Evolutionary conservation across 805 yeast genomes (phyloP).

Genomic region (Blastobotrys terrestris): DNA sequence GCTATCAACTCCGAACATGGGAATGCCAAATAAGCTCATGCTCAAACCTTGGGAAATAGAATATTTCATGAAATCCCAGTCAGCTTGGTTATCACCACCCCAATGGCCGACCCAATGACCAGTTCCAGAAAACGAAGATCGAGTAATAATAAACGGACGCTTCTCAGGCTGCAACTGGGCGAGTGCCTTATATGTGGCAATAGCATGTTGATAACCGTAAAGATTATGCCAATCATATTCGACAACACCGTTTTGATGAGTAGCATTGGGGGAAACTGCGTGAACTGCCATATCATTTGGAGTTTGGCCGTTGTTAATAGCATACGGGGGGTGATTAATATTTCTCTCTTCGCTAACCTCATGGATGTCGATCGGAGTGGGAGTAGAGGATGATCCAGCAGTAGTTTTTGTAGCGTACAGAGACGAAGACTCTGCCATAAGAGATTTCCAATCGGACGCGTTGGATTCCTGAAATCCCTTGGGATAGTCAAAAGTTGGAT

Average conservation of each 20-base stretch:
- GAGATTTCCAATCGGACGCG: neutral
- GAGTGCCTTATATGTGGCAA: constrained; percentile 68
- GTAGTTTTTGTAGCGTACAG: neutral
- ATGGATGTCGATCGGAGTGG: neutral
- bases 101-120: constrained; percentile 87
- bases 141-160: constrained; percentile 79
- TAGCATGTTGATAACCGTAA: constrained; percentile 71
- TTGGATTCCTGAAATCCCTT: neutral
- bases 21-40: constrained; percentile 73
- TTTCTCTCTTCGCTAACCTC: constrained; percentile 18
- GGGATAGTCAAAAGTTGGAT: neutral
- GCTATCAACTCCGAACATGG: constrained; percentile 90
- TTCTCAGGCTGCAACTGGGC: constrained; percentile 35
- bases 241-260: constrained; percentile 74
- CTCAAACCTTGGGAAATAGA: constrained; percentile 84
- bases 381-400: neutral
- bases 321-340: constrained; percentile 33
- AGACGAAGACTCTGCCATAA: neutral
- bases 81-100: constrained; percentile 94
- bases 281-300: constrained; percentile 71
- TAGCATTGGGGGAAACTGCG: constrained; percentile 67
- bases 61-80: constrained; percentile 73
- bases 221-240: constrained; percentile 85
- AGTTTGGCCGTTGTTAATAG: constrained; percentile 27
- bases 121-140: constrained; percentile 84